Evolutionary conservation across 1,139 yeast genomes (phyloP), one percentile per base, ranked within the genome.

Genomic region (Debaryomyces fabryi): DNA sequence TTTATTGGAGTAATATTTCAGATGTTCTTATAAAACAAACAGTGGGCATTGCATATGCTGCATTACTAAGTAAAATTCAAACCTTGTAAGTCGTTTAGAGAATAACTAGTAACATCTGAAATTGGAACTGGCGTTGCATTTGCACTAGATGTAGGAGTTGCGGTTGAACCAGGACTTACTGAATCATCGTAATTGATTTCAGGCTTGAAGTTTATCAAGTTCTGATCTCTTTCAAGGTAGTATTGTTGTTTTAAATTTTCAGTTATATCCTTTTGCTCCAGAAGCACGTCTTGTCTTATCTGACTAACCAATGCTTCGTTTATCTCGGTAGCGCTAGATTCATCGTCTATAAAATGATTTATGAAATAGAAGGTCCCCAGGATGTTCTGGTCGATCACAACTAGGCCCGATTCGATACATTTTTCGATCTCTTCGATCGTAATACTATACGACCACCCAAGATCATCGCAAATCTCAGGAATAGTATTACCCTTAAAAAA

Each of bases 341-440:
- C 41, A 9, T 15, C 16, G 20, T 42, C 48, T 9, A 33, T 50
- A 49, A 73, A 72, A 45, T 59, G 60, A 50, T 75, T 74, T 30
- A 62, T 53, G 49, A 65, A 74, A 55, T 74, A 76, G 49, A 76
- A 75, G 3, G 83, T 74, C 0, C 92, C 92, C 39, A 81, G 74
- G 4, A 83, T 72, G 49, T 81, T 80, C 52, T 84, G 85, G 64
- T 89, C 96, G 8, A 88, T 74, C 9, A 86, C 82, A 1, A 88
- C 60, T 1, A 67, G 66, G 0, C 91, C 93, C 3, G 67, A 62
- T 6, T 73, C 76, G 32, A 87, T 78, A 21, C 88, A 83, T 50
- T 76, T 71, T 47, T 82, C 83, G 15, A 89, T 65, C 54, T 88
- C 89, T 59, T 88, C 95, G 13, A 72, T 73, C 2, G 92, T 78